Percentiles rank a stretch among this genome's conserved stretches.
Conservation (phyloP, 2,329 filamentous ascomycete genomes). For the Botrytis paeoniae region DNA sequence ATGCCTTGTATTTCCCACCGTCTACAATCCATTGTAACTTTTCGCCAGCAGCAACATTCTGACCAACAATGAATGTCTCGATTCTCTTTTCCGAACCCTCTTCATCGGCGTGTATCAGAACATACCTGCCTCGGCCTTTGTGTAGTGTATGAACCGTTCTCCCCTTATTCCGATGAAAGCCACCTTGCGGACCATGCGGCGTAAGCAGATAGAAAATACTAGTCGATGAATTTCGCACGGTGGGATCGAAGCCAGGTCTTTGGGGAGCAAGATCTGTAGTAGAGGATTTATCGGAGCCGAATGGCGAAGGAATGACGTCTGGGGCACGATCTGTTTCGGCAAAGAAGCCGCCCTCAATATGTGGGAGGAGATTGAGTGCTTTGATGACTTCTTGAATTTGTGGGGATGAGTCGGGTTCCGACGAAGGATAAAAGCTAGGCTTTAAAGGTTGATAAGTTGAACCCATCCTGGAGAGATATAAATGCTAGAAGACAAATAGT, state of each 20-base stretch:
- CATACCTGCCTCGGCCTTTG: conserved; percentile 59
- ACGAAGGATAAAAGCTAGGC: conserved; percentile 32
- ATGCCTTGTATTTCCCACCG: conserved; percentile 65
- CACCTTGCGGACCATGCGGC: conserved; percentile 51
- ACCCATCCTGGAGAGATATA: not conserved
- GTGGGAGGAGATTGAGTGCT: conserved; percentile 48
- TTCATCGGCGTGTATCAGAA: conserved; percentile 59
- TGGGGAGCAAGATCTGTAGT: conserved; percentile 40
- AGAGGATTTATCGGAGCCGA: conserved; percentile 42
- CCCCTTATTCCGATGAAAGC: conserved; percentile 61
- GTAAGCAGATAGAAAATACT: conserved; percentile 65
- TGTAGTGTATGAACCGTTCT: conserved; percentile 65
- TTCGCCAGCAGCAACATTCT: conserved; percentile 56
- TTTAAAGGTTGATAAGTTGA: conserved; percentile 20
- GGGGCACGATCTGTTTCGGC: conserved; percentile 57
- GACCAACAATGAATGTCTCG: conserved; percentile 64
- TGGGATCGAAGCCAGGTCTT: conserved; percentile 41
- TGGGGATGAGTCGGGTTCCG: conserved; percentile 36
- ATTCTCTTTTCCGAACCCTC: conserved; percentile 44
- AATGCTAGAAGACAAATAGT: not conserved
- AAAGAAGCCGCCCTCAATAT: conserved; percentile 65
- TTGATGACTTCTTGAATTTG: conserved; percentile 41
- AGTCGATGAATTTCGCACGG: conserved; percentile 53
- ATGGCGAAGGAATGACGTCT: conserved; percentile 54
- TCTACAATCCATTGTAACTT: conserved; percentile 66